These are phyloP conservation scores for Zygosaccharomyces siamensis DNA, from an alignment of 805 yeast species.

Conservation along the genomic window DNA sequence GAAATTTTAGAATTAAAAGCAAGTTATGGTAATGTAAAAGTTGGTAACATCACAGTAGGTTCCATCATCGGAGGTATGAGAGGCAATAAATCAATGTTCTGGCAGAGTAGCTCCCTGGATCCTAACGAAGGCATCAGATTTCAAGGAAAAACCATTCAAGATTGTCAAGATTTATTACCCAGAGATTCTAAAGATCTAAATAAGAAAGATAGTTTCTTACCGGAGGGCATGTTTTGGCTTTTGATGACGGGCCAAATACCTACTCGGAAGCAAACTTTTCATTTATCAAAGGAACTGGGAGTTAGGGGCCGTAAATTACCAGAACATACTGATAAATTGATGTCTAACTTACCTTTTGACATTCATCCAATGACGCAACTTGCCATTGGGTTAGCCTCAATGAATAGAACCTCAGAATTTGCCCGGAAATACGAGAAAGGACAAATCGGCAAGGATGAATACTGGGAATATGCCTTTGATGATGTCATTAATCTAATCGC, in stretches of 20 bases:
- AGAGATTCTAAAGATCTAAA: slow-evolving; percentile 29
- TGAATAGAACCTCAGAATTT: slow-evolving; percentile 66
- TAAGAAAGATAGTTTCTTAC: slow-evolving; percentile 59
- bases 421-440: slow-evolving; percentile 71
- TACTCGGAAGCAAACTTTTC: slow-evolving; percentile 51
- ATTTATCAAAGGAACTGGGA: slow-evolving; percentile 57
- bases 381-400: slow-evolving; percentile 67
- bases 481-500: slow-evolving; percentile 68
- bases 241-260: slow-evolving; percentile 72
- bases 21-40: slow-evolving; percentile 33
- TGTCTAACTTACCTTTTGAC: slow-evolving; percentile 59
- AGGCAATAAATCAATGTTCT: slow-evolving; percentile 65
- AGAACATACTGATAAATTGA: slow-evolving; percentile 51
- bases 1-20: slow-evolving; percentile 40
- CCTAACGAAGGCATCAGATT: slow-evolving; percentile 72
- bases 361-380: slow-evolving; percentile 84
- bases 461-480: slow-evolving; percentile 73
- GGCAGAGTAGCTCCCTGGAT: slow-evolving; percentile 79
- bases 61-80: slow-evolving; percentile 69
- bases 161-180: slow-evolving; percentile 63
- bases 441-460: slow-evolving; percentile 55
- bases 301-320: slow-evolving; percentile 57
- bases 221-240: slow-evolving; percentile 76
- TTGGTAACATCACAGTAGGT: slow-evolving; percentile 45
- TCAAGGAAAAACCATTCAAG: slow-evolving; percentile 71